phyloP scores from a whole-genome alignment of 345 rosid species.

The Syzygium oleosum region DNA sequence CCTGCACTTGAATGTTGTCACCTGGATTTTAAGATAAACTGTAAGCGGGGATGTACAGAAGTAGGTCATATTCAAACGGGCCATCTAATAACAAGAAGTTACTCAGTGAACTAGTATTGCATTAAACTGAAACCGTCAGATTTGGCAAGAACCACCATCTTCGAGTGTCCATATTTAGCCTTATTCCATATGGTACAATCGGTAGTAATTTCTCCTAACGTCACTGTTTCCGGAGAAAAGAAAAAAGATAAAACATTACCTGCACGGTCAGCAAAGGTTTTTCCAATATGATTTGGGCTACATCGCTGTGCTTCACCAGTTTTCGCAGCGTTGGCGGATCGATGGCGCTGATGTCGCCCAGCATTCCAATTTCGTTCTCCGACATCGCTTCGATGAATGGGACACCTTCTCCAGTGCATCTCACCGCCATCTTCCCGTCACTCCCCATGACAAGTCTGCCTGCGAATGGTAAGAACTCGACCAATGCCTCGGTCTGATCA shows the following conservation, averaged over 20 bases:
- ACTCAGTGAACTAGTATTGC: too few species aligned
- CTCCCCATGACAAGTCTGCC: background rate
- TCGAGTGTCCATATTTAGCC: too few species aligned
- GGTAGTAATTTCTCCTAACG: background rate
- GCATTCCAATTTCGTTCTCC: background rate
- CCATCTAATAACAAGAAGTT: too few species aligned
- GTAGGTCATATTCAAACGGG: too few species aligned
- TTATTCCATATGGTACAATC: background rate
- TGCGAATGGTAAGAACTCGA: background rate
- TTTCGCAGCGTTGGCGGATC: background rate
- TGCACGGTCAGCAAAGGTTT: background rate
- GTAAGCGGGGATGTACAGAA: too few species aligned
- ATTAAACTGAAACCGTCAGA: too few species aligned
- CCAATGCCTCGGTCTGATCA: background rate
- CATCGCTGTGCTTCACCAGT: background rate
- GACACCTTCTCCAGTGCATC: background rate
- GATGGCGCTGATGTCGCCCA: background rate
- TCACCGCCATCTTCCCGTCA: background rate
- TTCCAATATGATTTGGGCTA: background rate
- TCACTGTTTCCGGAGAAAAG: background rate
- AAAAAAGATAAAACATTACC: background rate
- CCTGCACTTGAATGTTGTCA: too few species aligned
- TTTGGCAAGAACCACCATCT: too few species aligned
- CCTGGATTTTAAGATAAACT: too few species aligned
- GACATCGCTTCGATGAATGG: background rate